Evolutionary conservation across 768 basidiomycete genomes (phyloP), one percentile per base, ranked within the genome.

Genomic region (Mycena rosella): DNA sequence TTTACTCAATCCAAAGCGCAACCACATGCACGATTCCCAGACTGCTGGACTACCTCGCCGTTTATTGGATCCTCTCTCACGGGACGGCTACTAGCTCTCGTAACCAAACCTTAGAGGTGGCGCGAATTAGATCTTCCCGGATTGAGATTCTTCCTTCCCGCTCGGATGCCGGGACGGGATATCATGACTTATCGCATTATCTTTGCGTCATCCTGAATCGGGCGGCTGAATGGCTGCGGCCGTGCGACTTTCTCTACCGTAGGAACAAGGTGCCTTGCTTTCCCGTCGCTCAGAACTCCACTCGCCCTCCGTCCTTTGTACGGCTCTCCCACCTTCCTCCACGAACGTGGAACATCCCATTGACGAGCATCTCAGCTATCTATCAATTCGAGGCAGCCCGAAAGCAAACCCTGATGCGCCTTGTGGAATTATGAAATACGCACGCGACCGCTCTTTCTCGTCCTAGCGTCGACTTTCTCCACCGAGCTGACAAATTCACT

Each of bases 101-200:
- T 38, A 59, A 60, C 51, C 30, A 60, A 24, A 9, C 13, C 24
- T 17, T n/a, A 24, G 20, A 22, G 13, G 27, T 48, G 56, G 56
- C 47, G 26, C 18, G 22, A 34, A 34, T 49, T 55, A 48, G 59
- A 45, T 17, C 17, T 49, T 29, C 27, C 47, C 11, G 17, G 54
- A 58, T 34, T 49, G 49, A 15, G 7, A 29, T 54, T 24, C 34
- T 24, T 48, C 29, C 34, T 47, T 53, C 45, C 42, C 48, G 26
- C 42, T 53, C 58, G 65, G 65, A 55, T 22, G 14, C 49, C 59
- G 65, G 65, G 34, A 56, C 59, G 65, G 26, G 13, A 22, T 45
- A 18, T 24, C 34, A 45, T 52, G 24, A 60, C 57, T 47, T 67
- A 60, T 67, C 65, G 59, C 65, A 52, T 54, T 65, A 66, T 66